A percentile compares a stretch with the other conserved stretches of the same genome.
These are phyloP conservation scores for Aspergillus cavernicola DNA, from an alignment of 495 filamentous ascomycete species.

Conservation along the genomic window DNA sequence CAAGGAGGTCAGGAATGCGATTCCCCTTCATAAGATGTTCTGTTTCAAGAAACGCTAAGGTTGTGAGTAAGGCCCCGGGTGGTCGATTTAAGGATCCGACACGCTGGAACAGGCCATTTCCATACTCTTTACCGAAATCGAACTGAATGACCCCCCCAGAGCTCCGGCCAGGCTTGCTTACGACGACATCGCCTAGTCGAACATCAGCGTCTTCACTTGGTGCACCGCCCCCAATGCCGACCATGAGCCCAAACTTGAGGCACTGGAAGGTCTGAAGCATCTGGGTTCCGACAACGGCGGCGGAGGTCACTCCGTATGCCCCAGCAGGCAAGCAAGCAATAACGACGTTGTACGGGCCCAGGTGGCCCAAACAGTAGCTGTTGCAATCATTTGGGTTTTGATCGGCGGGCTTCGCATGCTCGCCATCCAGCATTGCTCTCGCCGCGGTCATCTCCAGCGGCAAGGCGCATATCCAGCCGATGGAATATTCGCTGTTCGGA, in stretches of 20 bases:
- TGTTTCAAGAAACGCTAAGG: no score
- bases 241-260: conserved; percentile 28
- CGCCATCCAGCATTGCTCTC: conserved; percentile 25
- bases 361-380: conserved; percentile 27
- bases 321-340: conserved; percentile 28
- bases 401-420: conserved; percentile 15
- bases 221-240: conserved; percentile 34
- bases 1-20: no score
- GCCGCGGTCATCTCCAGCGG: conserved; percentile 28
- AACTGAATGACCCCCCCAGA: conserved; percentile 28
- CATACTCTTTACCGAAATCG: conserved; percentile 32
- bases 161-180: conserved; percentile 20
- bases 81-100: not conserved
- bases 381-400: conserved; percentile 20
- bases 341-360: conserved; percentile 27
- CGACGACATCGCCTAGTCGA: conserved; percentile 36
- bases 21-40: no score
- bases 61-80: no score
- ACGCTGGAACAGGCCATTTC: conserved; percentile 11
- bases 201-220: conserved; percentile 25
- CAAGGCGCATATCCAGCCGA: conserved; percentile 37
- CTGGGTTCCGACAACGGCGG: conserved; percentile 14
- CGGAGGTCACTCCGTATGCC: conserved; percentile 22
- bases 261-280: conserved; percentile 14
- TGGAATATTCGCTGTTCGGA: conserved; percentile 14